These are phyloP conservation scores for Xylariaceae sp. DNA, from an alignment of 2,329 filamentous ascomycete species.

Conservation along the genomic window DNA sequence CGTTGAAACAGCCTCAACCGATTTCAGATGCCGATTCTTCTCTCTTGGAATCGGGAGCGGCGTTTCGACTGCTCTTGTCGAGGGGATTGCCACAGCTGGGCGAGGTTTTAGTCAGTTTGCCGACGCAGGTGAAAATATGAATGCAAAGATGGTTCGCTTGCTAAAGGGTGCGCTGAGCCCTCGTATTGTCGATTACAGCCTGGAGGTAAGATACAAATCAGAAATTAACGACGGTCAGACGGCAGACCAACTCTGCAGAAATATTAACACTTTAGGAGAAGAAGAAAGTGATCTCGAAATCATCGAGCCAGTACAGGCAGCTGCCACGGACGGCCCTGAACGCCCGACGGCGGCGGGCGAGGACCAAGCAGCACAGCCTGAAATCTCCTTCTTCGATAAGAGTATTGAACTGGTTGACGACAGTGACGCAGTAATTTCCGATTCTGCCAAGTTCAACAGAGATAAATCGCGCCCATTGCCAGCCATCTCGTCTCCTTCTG, in stretches of 20 bases:
- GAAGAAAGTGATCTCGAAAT: not conserved
- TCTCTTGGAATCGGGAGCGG: slow-evolving; percentile 16
- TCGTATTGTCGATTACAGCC: slow-evolving; percentile 9
- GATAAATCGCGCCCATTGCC: slow-evolving; percentile 8
- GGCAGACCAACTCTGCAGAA: not conserved
- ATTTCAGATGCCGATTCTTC: slow-evolving; percentile 14
- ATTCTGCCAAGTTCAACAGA: not conserved
- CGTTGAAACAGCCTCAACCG: not conserved
- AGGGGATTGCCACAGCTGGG: slow-evolving; percentile 15
- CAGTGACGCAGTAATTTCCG: not conserved
- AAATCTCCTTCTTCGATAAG: slow-evolving; percentile 11
- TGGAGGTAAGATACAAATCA: slow-evolving; percentile 12
- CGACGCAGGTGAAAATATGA: slow-evolving; percentile 10
- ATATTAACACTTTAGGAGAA: too few species aligned
- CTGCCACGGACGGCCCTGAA: not conserved
- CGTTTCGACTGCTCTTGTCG: slow-evolving; percentile 14
- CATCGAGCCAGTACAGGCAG: not conserved
- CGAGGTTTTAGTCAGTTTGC: slow-evolving; percentile 17
- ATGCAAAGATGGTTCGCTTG: slow-evolving; percentile 16
- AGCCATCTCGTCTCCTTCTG: slow-evolving; percentile 1
- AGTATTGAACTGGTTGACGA: too few species aligned
- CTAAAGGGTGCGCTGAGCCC: slow-evolving; percentile 16
- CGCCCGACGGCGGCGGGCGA: not conserved
- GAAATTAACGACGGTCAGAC: slow-evolving; percentile 10
- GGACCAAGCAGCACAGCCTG: not conserved